A percentile compares a stretch with the other conserved stretches of the same genome.
Conservation (phyloP, 495 filamentous ascomycete genomes). For the Annulohypoxylon bovei region DNA sequence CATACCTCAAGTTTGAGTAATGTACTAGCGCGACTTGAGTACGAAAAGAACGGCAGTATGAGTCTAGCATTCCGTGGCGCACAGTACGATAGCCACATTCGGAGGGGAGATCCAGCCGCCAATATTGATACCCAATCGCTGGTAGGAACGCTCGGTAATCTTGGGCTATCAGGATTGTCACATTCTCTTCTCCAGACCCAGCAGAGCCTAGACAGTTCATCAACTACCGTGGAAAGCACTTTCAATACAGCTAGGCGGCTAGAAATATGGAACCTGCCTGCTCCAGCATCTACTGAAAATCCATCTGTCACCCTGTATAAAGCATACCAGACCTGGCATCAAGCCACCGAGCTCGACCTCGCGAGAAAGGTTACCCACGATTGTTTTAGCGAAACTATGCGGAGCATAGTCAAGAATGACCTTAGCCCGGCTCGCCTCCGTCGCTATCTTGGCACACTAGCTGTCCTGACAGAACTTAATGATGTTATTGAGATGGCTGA, state of each 20-base stretch:
- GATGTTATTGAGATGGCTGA: constrained; percentile 73
- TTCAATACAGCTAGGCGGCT: constrained; percentile 85
- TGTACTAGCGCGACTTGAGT: constrained; percentile 85
- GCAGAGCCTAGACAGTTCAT: constrained; percentile 62
- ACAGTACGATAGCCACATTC: constrained; percentile 86
- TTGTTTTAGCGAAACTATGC: constrained; percentile 72
- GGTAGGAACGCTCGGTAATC: constrained; percentile 69
- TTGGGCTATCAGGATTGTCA: constrained; percentile 77
- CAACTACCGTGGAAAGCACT: constrained; percentile 71
- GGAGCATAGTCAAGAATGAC: constrained; percentile 62
- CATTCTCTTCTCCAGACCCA: constrained; percentile 75
- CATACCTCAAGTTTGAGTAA: constrained; percentile 78
- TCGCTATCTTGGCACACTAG: constrained; percentile 73
- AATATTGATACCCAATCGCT: constrained; percentile 60
- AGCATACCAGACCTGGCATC: constrained; percentile 81
- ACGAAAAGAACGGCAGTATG: constrained; percentile 87
- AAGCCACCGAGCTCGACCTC: constrained; percentile 63
- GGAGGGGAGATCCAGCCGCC: constrained; percentile 54
- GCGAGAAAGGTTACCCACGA: constrained; percentile 66
- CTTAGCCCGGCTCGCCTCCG: constrained; percentile 70
- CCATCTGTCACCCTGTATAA: constrained; percentile 77
- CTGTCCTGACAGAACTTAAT: constrained; percentile 81
- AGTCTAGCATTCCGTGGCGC: constrained; percentile 91
- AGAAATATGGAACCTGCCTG: constrained; percentile 91
- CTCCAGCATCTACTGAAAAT: constrained; percentile 67